Percentiles rank a stretch among this genome's conserved stretches.
phyloP scores from a whole-genome alignment of 176 grass and related monocot genomes.

The Musa schizocarpa region DNA sequence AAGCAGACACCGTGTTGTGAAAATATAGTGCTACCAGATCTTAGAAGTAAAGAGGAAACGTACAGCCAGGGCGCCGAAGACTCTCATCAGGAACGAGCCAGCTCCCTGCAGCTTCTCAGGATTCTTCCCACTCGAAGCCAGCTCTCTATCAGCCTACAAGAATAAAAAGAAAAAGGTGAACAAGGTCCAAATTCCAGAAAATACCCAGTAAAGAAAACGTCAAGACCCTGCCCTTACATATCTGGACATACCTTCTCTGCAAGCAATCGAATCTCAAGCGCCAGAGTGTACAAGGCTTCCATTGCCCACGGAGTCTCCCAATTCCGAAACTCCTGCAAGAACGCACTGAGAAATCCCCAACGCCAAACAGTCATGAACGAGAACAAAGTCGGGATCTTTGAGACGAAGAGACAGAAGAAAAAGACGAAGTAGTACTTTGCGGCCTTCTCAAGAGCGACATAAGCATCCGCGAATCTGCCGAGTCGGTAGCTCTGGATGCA shows the following conservation, averaged over 20 bases:
- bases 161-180: constrained; percentile 11
- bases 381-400: not conserved
- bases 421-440: constrained; percentile 32
- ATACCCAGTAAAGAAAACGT: not conserved
- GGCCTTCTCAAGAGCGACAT: constrained; percentile 76
- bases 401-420: not conserved
- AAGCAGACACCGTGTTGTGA: not conserved
- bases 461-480: constrained; percentile 62
- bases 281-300: constrained; percentile 69
- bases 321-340: constrained; percentile 92
- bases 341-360: constrained; percentile 47
- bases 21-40: not conserved
- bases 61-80: constrained; percentile 76
- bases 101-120: constrained; percentile 78
- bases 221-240: not conserved
- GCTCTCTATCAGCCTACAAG: constrained; percentile 76
- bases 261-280: constrained; percentile 84
- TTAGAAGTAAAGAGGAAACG: not conserved
- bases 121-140: constrained; percentile 60
- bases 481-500: constrained; percentile 58
- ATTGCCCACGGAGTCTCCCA: constrained; percentile 92
- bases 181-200: not conserved
- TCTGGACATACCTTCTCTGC: constrained; percentile 57
- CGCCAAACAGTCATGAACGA: constrained; percentile 9
- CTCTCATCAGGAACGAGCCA: constrained; percentile 89